Evolutionary conservation across 257 asterid species (phyloP), one percentile per base, ranked within the genome.

Genomic region (Solanum okadae): DNA sequence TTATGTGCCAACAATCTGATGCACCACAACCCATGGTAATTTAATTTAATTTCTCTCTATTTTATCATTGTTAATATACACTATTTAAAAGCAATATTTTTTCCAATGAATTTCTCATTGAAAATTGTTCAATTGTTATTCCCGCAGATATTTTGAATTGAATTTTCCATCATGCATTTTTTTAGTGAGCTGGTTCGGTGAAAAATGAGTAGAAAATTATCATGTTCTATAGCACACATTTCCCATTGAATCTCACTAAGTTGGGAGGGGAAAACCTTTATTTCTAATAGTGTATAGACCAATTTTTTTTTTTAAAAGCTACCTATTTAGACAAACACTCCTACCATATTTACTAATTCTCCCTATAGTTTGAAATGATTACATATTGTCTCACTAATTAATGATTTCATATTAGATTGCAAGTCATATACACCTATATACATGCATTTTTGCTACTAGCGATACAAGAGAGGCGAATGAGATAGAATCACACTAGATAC

Each of bases 1-100:
- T 96, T 42, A 96, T 96, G 99, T 96, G 99, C 86, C 97, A 95
- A 90, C 91, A 96, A 83, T 2, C 34, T 5, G 93, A 96, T 93
- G 98, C 98, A 37, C 99, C 99, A 0, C 44, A 87, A 33, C 91
- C 97, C 8, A 89, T 94, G 89, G 99, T 96, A 91, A 25, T 63
- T 84, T 52, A 16, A 49, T 15, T 18, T 76, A n/a, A 34, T 72
- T 84, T 82, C 52, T 61, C 72, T 34, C 22, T 52, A 52, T 52
- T 52, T 52, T 16, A 52, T 52, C 63, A 52, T 16, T 18, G 10
- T 2, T 52, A 52, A 52, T 18, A 52, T 52, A 52, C 23, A 52
- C n/a, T 18, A 52, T 6, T 52, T 18, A 18, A 56, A 7, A 56
- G 4, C 65, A 56, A 16, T 16, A 16, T 18, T 52, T 52, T 52